Percentiles rank a stretch among this genome's conserved stretches.
phyloP scores from a whole-genome alignment of 441 rosid species.

The Gossypium davidsonii region DNA sequence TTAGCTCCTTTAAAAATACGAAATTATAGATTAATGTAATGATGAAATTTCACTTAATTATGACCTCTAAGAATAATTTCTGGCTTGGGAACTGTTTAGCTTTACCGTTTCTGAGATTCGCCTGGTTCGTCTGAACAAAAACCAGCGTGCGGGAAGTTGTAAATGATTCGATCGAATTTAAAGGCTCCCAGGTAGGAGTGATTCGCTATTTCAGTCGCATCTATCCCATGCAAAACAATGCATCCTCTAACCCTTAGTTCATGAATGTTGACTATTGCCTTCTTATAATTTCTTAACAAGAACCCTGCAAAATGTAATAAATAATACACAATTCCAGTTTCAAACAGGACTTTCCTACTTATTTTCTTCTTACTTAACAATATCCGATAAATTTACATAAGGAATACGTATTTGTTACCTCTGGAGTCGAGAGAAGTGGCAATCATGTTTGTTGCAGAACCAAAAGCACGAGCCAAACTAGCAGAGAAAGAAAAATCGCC shows the following conservation, averaged over 20 bases:
- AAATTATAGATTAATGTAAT: too few species aligned
- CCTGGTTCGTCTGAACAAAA: not conserved
- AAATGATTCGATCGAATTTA: slow-evolving; percentile 32
- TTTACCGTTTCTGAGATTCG: slow-evolving; percentile 1
- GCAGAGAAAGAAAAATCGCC: slow-evolving; percentile 38
- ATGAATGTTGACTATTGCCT: slow-evolving; percentile 25
- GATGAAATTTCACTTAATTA: too few species aligned
- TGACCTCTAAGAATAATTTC: too few species aligned
- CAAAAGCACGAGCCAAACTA: slow-evolving; percentile 36
- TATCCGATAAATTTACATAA: too few species aligned
- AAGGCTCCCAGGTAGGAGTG: slow-evolving; percentile 17
- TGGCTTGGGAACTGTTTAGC: not conserved
- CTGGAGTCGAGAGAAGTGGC: slow-evolving; percentile 45
- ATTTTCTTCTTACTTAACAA: too few species aligned
- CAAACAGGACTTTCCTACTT: not conserved
- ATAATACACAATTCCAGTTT: not conserved
- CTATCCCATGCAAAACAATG: slow-evolving; percentile 31
- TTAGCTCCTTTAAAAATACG: too few species aligned
- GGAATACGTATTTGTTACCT: slow-evolving; percentile 13
- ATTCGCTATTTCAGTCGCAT: slow-evolving; percentile 26
- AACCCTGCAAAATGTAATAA: not conserved
- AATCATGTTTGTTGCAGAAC: slow-evolving; percentile 33
- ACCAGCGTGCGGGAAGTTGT: slow-evolving; percentile 41
- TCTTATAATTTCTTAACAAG: slow-evolving; percentile 18
- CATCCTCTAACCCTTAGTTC: slow-evolving; percentile 28